These are phyloP conservation scores for Triticum dicoccoides DNA, from an alignment of 176 grass and related monocot genomes.

Conservation along the genomic window DNA sequence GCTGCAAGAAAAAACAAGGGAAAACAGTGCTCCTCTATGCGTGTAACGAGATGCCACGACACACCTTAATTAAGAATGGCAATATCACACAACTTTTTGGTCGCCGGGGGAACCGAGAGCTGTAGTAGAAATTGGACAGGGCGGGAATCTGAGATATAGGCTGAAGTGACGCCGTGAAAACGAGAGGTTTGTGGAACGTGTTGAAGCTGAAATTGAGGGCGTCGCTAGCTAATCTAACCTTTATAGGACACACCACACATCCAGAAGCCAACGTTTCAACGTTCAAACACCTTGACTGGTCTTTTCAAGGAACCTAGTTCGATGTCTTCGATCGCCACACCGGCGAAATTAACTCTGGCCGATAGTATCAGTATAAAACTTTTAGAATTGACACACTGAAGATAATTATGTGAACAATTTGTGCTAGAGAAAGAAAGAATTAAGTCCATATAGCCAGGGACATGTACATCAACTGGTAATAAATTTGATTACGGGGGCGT, in stretches of 20 bases:
- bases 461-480: no score
- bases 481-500: no score
- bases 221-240: background rate
- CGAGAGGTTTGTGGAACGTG: background rate
- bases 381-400: no score
- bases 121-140: background rate
- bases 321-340: background rate
- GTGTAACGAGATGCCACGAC: background rate
- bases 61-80: background rate
- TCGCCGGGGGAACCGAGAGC: background rate
- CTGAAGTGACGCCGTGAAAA: background rate
- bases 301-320: conserved; percentile 8
- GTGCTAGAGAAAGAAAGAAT: no score
- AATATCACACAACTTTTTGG: background rate
- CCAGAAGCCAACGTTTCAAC: conserved; percentile 11
- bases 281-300: conserved; percentile 20
- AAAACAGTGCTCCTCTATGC: background rate
- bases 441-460: no score
- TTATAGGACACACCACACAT: background rate
- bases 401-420: no score
- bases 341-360: background rate
- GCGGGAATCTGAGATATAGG: background rate
- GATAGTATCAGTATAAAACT: no score
- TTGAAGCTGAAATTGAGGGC: background rate
- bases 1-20: no score